Evolutionary conservation across 306 rosid genomes (phyloP), one percentile per base, ranked within the genome.

Genomic region (Medicago truncatula): DNA sequence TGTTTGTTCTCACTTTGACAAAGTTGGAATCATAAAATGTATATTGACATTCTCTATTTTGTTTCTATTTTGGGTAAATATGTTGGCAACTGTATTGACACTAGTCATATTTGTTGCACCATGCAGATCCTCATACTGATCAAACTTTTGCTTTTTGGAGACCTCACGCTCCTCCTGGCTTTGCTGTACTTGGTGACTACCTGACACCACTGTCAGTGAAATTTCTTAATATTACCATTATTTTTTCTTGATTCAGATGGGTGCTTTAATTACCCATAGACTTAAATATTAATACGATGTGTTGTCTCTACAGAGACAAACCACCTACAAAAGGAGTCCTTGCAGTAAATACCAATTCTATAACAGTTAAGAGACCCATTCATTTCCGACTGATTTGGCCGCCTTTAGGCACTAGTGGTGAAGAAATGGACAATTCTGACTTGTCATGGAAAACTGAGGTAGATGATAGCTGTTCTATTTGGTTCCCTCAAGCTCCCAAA

Each of bases 101-200:
- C 28, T 52, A 53, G 50, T 60, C 17, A 50, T 50, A 80, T 43
- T 81, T 59, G 15, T 80, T 84, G 76, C 74, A 80, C 78, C 38
- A 54, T 80, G 83, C 93, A 94, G 98, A 82, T 89, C 78, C 87
- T 68, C 39, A 50, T 73, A 75, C 81, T 70, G 97, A 88, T 66
- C 98, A 95, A 85, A 76, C 85, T 72, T 92, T 86, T 81, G 88
- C 86, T 78, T 85, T 95, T 71, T 95, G 98, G 98, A 90, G 98
- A 85, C 98, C 98, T 83, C 91, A 69, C 63, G 93, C 97, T 71
- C 97, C 98, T 57, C 93, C 92, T 70, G 98, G 98, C 71, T 95
- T 95, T 87, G 93, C 96, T 52, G 87, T 87, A 75, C 90, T 95
- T 78, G 98, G 98, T 46, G 98, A 92, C 90, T 95, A 81, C 86